Percentiles rank a stretch among this genome's conserved stretches.
Evolutionary conservation across 306 rosid genomes (phyloP).

Genomic region (Hylodesmum podocarpum): DNA sequence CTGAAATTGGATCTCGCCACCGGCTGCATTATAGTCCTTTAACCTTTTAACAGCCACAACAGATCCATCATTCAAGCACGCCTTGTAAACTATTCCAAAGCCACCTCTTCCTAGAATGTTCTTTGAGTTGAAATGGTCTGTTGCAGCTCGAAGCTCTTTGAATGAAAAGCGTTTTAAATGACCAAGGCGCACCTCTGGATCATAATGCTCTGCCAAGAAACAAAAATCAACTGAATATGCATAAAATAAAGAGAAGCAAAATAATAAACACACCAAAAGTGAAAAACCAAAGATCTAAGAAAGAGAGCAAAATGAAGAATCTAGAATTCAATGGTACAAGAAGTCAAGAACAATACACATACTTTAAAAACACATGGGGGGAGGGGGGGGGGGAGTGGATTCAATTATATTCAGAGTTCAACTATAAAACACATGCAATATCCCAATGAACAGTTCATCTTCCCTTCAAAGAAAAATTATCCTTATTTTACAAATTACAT

Average conservation of each 20-base stretch:
- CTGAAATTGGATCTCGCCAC: constrained; percentile 98
- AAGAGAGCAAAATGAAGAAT: background rate
- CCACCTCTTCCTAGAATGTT: constrained; percentile 97
- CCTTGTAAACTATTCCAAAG: constrained; percentile 96
- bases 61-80: constrained; percentile 77
- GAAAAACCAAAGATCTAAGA: background rate
- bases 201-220: constrained; percentile 80
- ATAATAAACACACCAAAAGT: background rate
- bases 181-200: constrained; percentile 93
- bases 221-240: constrained; percentile 21
- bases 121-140: constrained; percentile 93
- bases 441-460: background rate
- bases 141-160: constrained; percentile 94
- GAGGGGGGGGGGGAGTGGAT: background rate
- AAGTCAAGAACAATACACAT: background rate
- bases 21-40: constrained; percentile 87
- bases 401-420: background rate
- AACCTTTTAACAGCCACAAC: constrained; percentile 91
- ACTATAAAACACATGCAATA: background rate
- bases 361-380: background rate
- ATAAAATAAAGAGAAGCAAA: background rate
- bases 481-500: background rate
- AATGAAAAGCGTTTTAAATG: constrained; percentile 87
- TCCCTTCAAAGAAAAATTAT: background rate
- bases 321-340: background rate